Percentiles rank a stretch among this genome's conserved stretches.
Evolutionary conservation across 805 yeast species (phyloP).

Genomic region (Saccharomycopsis fibuligera): DNA sequence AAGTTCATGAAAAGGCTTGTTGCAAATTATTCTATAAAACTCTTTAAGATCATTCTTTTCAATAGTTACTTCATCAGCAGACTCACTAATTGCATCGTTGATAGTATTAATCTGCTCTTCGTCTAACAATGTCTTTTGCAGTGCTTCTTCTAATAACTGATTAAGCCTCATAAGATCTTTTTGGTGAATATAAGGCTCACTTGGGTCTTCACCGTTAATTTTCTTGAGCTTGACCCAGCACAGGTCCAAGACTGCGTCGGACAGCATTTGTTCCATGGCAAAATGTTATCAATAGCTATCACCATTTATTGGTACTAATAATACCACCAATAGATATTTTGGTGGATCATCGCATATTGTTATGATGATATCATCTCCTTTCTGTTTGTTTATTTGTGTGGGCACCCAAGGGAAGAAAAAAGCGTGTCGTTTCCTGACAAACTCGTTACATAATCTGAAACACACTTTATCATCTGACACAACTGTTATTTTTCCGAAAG

Average conservation of each 20-base stretch:
- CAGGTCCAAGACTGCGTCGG: not conserved
- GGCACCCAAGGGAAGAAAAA: too few relatives aligned
- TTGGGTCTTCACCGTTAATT: not conserved
- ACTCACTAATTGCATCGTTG: not conserved
- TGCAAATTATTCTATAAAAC: not conserved
- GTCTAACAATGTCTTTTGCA: not conserved
- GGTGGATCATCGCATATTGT: too few relatives aligned
- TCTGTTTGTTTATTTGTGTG: too few relatives aligned
- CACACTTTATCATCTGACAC: too few relatives aligned
- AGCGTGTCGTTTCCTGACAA: too few relatives aligned
- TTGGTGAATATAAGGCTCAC: not conserved
- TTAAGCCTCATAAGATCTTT: not conserved
- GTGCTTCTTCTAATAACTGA: not conserved
- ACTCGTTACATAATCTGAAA: too few relatives aligned
- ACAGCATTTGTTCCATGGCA: too few relatives aligned
- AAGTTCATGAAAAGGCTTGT: not conserved
- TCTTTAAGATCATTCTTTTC: constrained; percentile 2
- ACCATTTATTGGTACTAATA: too few relatives aligned
- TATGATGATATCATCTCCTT: too few relatives aligned
- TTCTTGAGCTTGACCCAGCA: constrained; percentile 1
- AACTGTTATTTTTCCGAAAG: too few relatives aligned
- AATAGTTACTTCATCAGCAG: not conserved
- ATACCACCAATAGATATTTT: too few relatives aligned
- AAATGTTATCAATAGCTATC: too few relatives aligned
- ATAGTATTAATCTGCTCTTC: not conserved